A percentile compares a stretch with the other conserved stretches of the same genome.
Evolutionary conservation across 2,329 filamentous ascomycete genomes (phyloP).

Genomic region (Cladosporium phlei): DNA sequence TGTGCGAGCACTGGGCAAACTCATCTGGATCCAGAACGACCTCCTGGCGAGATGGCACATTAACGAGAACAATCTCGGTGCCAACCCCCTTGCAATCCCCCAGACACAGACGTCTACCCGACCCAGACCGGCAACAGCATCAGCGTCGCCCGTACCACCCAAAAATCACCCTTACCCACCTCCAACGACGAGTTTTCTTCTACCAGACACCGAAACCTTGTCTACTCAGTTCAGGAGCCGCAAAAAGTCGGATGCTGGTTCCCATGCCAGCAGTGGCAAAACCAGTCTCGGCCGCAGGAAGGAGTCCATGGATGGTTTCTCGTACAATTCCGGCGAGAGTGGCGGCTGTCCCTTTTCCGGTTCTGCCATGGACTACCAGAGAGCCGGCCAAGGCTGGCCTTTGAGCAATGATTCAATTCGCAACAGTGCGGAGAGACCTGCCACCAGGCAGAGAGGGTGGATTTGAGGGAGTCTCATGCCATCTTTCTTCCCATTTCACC

Average conservation of each 20-base stretch:
- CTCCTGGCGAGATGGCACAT: slow-evolving; percentile 75
- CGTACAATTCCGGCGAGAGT: not conserved
- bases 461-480: too few relatives aligned
- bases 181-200: not conserved
- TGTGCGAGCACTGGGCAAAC: slow-evolving; percentile 70
- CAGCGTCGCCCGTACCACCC: slow-evolving; percentile 1
- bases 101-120: not conserved
- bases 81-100: not conserved
- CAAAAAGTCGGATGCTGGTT: slow-evolving; percentile 1
- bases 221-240: not conserved
- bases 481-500: too few relatives aligned
- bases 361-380: slow-evolving; percentile 3
- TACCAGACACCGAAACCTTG: not conserved
- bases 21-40: slow-evolving; percentile 86
- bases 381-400: slow-evolving; percentile 10
- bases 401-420: slow-evolving; percentile 3
- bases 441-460: not conserved
- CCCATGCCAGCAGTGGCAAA: slow-evolving; percentile 7
- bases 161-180: not conserved
- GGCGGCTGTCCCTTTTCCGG: slow-evolving; percentile 8
- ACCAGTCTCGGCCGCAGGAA: slow-evolving; percentile 11
- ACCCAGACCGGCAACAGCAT: not conserved
- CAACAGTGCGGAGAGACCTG: not conserved
- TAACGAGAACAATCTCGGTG: slow-evolving; percentile 6
- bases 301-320: not conserved